These are phyloP conservation scores for Centrapalus pauciflorus DNA, from an alignment of 129 eudicot species.

Conservation along the genomic window DNA sequence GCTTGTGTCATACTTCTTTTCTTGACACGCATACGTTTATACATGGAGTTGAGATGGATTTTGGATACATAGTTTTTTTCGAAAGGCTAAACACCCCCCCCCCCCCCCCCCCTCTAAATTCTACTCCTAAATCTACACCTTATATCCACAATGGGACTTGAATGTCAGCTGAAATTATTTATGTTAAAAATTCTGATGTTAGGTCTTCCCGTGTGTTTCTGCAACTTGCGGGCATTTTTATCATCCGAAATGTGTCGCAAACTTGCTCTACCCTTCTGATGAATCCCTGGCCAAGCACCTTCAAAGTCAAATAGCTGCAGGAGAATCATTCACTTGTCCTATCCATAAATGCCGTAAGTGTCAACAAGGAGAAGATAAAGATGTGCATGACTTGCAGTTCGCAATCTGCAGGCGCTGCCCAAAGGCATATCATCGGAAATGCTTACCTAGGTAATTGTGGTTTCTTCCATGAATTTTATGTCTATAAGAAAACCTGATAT, in stretches of 20 bases:
- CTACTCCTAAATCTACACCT: too few relatives aligned
- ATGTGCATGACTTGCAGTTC: conserved; percentile 47
- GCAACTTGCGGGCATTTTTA: conserved; percentile 84
- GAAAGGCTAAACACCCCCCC: too few relatives aligned
- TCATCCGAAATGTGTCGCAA: conserved; percentile 67
- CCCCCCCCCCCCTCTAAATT: too few relatives aligned
- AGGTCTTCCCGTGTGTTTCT: conserved; percentile 87
- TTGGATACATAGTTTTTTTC: background rate
- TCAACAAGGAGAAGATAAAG: conserved; percentile 53
- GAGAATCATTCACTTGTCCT: conserved; percentile 76
- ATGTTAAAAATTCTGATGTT: background rate
- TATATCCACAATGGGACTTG: background rate
- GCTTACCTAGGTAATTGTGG: conserved; percentile 62
- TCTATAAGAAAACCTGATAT: background rate
- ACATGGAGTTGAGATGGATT: background rate
- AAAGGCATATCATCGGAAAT: conserved; percentile 74
- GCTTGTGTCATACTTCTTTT: too few relatives aligned
- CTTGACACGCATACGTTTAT: too few relatives aligned
- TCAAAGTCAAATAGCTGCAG: conserved; percentile 45
- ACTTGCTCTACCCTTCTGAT: conserved; percentile 40
- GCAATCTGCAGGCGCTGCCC: conserved; percentile 94
- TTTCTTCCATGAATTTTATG: background rate
- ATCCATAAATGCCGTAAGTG: conserved; percentile 62
- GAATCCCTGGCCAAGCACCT: conserved; percentile 35
- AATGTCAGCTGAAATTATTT: background rate